Percentiles rank a stretch among this genome's conserved stretches.
These are phyloP conservation scores for Carex arenaria DNA, from an alignment of 202 grass and related monocot species.

Conservation along the genomic window DNA sequence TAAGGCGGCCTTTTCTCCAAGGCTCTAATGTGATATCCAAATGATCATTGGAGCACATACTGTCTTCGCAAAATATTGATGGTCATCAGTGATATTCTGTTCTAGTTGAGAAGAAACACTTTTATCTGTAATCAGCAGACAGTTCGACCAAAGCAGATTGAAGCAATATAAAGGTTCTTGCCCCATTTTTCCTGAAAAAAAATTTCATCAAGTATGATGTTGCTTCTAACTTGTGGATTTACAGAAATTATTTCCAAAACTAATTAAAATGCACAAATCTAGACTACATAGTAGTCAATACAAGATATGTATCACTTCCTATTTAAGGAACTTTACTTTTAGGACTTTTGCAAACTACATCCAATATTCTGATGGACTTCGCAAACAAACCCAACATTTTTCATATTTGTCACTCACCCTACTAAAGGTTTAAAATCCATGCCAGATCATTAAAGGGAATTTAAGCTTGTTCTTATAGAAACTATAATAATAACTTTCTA, in stretches of 20 bases:
- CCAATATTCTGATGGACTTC: not conserved
- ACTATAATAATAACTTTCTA: not conserved
- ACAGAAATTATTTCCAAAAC: not conserved
- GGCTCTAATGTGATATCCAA: not conserved
- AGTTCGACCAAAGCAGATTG: constrained; percentile 73
- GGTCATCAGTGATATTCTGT: not conserved
- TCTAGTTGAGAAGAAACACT: constrained; percentile 1
- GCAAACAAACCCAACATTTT: not conserved
- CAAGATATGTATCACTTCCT: not conserved
- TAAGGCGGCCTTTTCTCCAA: not conserved
- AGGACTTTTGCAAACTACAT: not conserved
- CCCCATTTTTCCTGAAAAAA: constrained; percentile 83
- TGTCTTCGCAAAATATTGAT: not conserved
- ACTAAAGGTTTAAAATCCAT: not conserved
- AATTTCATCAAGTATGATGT: constrained; percentile 21
- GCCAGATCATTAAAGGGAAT: not conserved
- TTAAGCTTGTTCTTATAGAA: not conserved
- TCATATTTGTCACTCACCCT: not conserved
- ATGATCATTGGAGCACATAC: not conserved
- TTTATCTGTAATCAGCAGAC: constrained; percentile 45
- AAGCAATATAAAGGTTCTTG: constrained; percentile 82
- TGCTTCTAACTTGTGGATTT: not conserved
- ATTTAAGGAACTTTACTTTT: not conserved
- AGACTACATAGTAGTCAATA: not conserved
- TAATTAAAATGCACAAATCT: not conserved